Evolutionary conservation across 1,284 basidiomycete genomes (phyloP), one percentile per base, ranked within the genome.

Genomic region (Trichosporon sp.): DNA sequence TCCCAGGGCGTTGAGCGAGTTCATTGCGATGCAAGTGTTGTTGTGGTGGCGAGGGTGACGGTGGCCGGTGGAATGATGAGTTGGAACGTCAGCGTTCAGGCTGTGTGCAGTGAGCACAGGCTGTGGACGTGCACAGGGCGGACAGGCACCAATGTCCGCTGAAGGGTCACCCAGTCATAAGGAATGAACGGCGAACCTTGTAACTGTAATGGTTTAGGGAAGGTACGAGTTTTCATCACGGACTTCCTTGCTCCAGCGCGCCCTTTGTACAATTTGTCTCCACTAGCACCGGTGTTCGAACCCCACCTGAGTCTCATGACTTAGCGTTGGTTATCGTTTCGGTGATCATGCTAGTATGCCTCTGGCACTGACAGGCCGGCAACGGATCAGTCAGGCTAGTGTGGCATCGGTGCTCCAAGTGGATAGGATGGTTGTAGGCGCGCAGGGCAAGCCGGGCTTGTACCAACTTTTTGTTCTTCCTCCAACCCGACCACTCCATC

Each of bases 1-100:
- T 1, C 94, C 95, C 62, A 92, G 90, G 0, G 93, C 93, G 85
- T 97, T 97, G 27, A 98, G 86, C 34, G 93, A 94, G 84, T 97
- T 95, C 94, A 97, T 95, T 9, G 68, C 69, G 72, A 42, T 53
- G 21, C 47, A 15, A 47, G 23, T 18, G 6, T 25, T 12, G 63
- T 51, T 47, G 51, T 65, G 44, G 56, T 42, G 62, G 35, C 29
- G 38, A 65, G 27, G 67, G 56, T 29, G 27, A 60, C 56, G 27
- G 56, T 60, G 27, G 18, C 3, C 12, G 53, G 42, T 12, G 29
- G 51, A 25, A 47, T 31, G 34, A 60, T 27, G 29, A n/a, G 64
- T 62, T 31, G 56, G 38, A 27, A 31, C 27, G 56, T 31, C 56
- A 31, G 27, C 27, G 56, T 31, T 15, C 31, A 13, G 56, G 27